Percentiles rank a stretch among this genome's conserved stretches.
These are phyloP conservation scores for Cicer bijugum DNA, from an alignment of 306 rosid species.

Conservation along the genomic window DNA sequence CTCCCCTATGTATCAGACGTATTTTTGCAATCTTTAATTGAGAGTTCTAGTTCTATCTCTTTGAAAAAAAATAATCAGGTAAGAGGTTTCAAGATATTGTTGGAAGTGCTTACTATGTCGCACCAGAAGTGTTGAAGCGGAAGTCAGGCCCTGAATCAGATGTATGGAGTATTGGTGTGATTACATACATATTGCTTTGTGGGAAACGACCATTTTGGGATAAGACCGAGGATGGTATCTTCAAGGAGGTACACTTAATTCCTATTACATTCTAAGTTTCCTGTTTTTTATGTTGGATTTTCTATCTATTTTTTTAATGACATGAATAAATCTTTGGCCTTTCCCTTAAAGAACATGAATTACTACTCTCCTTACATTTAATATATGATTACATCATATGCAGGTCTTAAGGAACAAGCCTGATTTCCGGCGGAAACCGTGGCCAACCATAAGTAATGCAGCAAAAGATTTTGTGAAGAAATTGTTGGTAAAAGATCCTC, in stretches of 20 bases:
- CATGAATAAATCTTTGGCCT: not conserved
- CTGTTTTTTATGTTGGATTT: constrained; percentile 30
- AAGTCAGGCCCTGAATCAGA: constrained; percentile 99
- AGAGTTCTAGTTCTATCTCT: constrained; percentile 37
- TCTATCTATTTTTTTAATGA: not conserved
- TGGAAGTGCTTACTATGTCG: constrained; percentile 98
- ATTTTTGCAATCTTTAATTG: constrained; percentile 42
- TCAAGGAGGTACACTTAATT: constrained; percentile 84
- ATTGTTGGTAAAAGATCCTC: constrained; percentile 92
- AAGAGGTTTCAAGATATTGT: constrained; percentile 89
- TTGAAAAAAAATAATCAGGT: constrained; percentile 59
- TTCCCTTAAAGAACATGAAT: constrained; percentile 5
- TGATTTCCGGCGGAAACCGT: constrained; percentile 95
- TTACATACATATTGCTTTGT: constrained; percentile 94
- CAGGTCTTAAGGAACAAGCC: constrained; percentile 95
- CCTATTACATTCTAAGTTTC: constrained; percentile 32
- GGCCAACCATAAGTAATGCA: constrained; percentile 78
- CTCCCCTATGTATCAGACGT: constrained; percentile 12
- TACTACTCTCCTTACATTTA: constrained; percentile 17
- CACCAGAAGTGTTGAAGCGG: constrained; percentile 97
- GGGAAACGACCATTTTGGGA: constrained; percentile 99
- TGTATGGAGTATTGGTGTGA: constrained; percentile 99
- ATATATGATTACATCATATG: constrained; percentile 34
- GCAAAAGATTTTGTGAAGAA: constrained; percentile 96
- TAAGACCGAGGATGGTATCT: constrained; percentile 99